Conservation (phyloP, 2,329 filamentous ascomycete genomes). For the Colletotrichum lupini region DNA sequence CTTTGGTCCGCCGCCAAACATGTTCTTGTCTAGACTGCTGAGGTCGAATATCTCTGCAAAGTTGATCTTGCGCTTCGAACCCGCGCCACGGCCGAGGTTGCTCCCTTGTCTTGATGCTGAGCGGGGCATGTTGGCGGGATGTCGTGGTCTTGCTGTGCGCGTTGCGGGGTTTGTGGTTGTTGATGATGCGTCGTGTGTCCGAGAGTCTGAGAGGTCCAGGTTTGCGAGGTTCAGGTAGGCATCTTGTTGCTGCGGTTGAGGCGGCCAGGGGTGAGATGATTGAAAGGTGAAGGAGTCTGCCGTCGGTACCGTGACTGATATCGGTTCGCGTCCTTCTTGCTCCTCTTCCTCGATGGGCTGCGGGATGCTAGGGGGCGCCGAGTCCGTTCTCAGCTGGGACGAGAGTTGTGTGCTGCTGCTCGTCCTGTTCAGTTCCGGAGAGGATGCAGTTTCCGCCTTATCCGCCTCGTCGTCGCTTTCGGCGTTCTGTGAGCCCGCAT, state of each 20-base stretch:
- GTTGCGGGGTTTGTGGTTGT: slow-evolving; percentile 38
- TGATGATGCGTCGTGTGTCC: slow-evolving; percentile 50
- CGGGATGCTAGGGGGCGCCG: slow-evolving; percentile 42
- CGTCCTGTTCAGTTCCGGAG: slow-evolving; percentile 65
- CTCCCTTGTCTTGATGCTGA: slow-evolving; percentile 37
- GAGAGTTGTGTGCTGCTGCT: slow-evolving; percentile 45
- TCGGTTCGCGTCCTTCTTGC: slow-evolving; percentile 35
- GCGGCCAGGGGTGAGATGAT: slow-evolving; percentile 65
- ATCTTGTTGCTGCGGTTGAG: slow-evolving; percentile 57
- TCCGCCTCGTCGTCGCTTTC: slow-evolving; percentile 78
- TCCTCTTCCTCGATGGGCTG: slow-evolving; percentile 30
- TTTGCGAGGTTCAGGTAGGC: slow-evolving; percentile 71
- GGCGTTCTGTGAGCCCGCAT: slow-evolving; percentile 62
- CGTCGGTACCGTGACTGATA: slow-evolving; percentile 61
- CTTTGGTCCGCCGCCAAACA: slow-evolving; percentile 61
- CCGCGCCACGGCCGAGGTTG: slow-evolving; percentile 71
- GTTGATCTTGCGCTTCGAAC: slow-evolving; percentile 79
- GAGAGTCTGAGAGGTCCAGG: slow-evolving; percentile 67
- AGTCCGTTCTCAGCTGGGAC: slow-evolving; percentile 47
- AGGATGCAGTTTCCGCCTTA: slow-evolving; percentile 69
- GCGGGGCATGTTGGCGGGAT: slow-evolving; percentile 32
- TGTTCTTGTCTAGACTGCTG: slow-evolving; percentile 72
- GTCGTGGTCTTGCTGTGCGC: slow-evolving; percentile 30
- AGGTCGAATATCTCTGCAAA: slow-evolving; percentile 82
- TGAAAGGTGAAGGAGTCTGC: slow-evolving; percentile 77